Evolutionary conservation across 495 filamentous ascomycete species (phyloP).

Genomic region (Talaromyces thailandensis): DNA sequence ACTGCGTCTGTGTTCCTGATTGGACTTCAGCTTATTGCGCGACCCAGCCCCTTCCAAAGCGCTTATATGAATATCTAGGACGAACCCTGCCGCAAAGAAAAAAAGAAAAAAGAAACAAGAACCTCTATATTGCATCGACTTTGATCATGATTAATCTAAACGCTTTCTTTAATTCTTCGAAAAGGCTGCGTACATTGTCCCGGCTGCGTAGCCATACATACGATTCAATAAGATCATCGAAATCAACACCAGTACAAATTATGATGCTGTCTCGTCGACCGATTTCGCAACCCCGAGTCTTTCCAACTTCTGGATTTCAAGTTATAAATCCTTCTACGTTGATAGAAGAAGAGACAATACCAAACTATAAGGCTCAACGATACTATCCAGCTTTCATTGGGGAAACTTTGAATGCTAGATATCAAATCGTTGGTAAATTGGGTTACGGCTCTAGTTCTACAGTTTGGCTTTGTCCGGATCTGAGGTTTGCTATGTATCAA

Average conservation of each 20-base stretch:
- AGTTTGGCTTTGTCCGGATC: constrained; percentile 42
- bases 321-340: constrained; percentile 9
- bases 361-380: constrained; percentile 15
- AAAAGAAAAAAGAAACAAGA: too few species aligned
- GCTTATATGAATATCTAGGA: too few species aligned
- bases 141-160: neutral
- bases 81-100: too few species aligned
- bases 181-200: neutral
- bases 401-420: constrained; percentile 30
- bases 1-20: too few species aligned
- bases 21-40: too few species aligned
- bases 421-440: constrained; percentile 37
- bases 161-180: neutral
- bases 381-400: constrained; percentile 37
- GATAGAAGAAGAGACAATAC: constrained; percentile 20
- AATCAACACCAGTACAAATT: neutral
- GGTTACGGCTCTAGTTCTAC: constrained; percentile 43
- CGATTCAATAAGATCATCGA: neutral
- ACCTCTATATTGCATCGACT: neutral
- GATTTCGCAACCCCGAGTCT: constrained; percentile 7
- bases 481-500: constrained; percentile 17
- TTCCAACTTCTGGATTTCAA: constrained; percentile 12
- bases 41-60: too few species aligned
- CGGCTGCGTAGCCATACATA: neutral
- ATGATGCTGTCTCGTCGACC: neutral